Evolutionary conservation across 768 basidiomycete species (phyloP).

Genomic region (Mrakia blollopis): DNA sequence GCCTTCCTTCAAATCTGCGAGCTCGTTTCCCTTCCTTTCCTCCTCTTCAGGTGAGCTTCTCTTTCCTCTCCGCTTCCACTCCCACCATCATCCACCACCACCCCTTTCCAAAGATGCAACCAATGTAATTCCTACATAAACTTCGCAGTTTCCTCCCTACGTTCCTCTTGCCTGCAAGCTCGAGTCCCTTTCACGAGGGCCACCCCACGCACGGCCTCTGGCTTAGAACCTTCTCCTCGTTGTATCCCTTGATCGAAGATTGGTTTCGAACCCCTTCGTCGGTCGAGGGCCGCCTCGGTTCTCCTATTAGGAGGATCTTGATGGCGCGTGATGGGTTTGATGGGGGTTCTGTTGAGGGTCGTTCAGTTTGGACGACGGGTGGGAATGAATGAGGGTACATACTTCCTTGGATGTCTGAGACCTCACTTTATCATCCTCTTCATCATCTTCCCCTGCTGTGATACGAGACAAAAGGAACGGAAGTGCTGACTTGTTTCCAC

Average conservation of each 20-base stretch:
- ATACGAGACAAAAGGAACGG: no score
- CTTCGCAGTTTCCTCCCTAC: constrained; percentile 33
- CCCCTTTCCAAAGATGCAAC: not conserved
- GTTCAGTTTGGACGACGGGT: constrained; percentile 6
- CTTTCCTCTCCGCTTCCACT: not conserved
- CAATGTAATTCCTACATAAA: constrained; percentile 18
- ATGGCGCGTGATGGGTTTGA: constrained; percentile 25
- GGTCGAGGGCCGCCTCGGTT: constrained; percentile 27
- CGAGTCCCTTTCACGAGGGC: constrained; percentile 15
- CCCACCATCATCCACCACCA: not conserved
- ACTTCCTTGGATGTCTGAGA: constrained; percentile 19
- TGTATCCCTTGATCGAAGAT: not conserved
- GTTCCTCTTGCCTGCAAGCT: constrained; percentile 26
- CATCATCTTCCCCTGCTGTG: not conserved
- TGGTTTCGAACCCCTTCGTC: constrained; percentile 26
- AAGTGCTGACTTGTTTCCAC: not conserved
- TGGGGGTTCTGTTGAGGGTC: constrained; percentile 11
- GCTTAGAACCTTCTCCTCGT: constrained; percentile 11
- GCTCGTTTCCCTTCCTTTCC: not conserved
- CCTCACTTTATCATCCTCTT: not conserved
- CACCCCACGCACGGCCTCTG: constrained; percentile 12
- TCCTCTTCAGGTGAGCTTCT: not conserved
- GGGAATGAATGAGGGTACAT: constrained; percentile 17
- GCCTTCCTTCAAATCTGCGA: not conserved
- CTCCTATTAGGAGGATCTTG: not conserved